Evolutionary conservation across 108 stramenopile species (phyloP), one percentile per base, ranked within the genome.

Genomic region (Epithemia pelagica): DNA sequence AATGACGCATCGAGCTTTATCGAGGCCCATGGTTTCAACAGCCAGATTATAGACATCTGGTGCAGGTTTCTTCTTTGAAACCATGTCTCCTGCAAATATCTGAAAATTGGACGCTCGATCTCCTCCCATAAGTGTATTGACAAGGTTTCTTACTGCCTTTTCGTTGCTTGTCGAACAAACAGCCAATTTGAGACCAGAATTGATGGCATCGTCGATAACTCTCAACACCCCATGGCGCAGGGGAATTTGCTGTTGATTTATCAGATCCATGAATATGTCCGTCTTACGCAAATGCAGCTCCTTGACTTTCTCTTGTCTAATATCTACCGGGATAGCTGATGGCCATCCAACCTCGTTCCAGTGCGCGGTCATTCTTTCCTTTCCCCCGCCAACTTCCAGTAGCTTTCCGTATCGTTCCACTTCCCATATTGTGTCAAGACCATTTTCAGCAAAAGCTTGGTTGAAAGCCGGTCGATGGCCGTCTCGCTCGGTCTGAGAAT

Each of bases 291-390:
- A 68, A 80, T 97, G 96, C 64, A 97, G 65, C 61, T 88, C 87
- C 67, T 86, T 84, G 32, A 96, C 88, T 56, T 82, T 85, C n/a
- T 83, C 81, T 28, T 75, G 54, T 28, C 88, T 81, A 24, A 57
- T 60, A 18, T 61, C 62, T 29, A 65, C 76, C 28, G 83, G 76
- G 59, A 85, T 74, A 30, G 66, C 66, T 10, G 63, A 61, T 0
- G 93, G 93, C 90, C 90, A 97, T 26, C 96, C 92, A 5, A 89
- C 86, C 63, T 85, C 83, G 66, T 92, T 82, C 90, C 90, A 92
- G 74, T 92, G 87, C 27, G 95, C 93, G 24, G 95, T 96, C 96
- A 97, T 97, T 29, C 96, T 83, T 73, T 97, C 96, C 75, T 96
- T 96, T 26, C 96, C 96, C 3, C 96, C 96, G 0, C 91, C 89